Conservation (phyloP, 2,329 filamentous ascomycete genomes). For the Microthyrium microscopicum region DNA sequence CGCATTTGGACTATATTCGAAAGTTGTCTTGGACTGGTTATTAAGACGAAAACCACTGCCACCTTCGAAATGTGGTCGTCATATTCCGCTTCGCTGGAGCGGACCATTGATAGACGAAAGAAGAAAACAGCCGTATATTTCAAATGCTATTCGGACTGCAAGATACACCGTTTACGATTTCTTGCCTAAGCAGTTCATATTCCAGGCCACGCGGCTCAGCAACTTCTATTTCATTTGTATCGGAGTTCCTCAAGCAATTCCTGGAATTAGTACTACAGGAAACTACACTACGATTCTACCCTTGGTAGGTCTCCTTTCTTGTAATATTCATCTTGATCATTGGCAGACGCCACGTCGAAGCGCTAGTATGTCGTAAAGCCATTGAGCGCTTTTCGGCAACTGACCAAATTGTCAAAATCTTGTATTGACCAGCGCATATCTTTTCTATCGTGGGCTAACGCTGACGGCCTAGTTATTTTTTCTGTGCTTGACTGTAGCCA, state of each 20-base stretch:
- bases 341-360: too few species aligned
- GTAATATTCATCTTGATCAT: not conserved
- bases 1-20: too few species aligned
- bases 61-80: not conserved
- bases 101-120: conserved; percentile 55
- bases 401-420: too few species aligned
- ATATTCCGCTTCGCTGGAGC: not conserved
- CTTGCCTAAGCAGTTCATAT: conserved; percentile 69
- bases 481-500: conserved; percentile 70
- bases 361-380: too few species aligned
- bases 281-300: conserved; percentile 74
- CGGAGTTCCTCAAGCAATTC: conserved; percentile 76
- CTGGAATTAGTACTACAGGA: conserved; percentile 67
- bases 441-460: too few species aligned
- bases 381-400: too few species aligned
- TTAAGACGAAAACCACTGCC: not conserved
- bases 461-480: too few species aligned
- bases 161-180: conserved; percentile 85
- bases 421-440: too few species aligned
- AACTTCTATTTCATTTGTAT: conserved; percentile 92
- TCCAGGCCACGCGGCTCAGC: conserved; percentile 83
- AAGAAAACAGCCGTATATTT: conserved; percentile 53
- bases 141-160: conserved; percentile 74
- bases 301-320: conserved; percentile 22
- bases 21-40: too few species aligned